phyloP scores from a whole-genome alignment of 2,329 filamentous ascomycete species.

The Verticillium dahliae region DNA sequence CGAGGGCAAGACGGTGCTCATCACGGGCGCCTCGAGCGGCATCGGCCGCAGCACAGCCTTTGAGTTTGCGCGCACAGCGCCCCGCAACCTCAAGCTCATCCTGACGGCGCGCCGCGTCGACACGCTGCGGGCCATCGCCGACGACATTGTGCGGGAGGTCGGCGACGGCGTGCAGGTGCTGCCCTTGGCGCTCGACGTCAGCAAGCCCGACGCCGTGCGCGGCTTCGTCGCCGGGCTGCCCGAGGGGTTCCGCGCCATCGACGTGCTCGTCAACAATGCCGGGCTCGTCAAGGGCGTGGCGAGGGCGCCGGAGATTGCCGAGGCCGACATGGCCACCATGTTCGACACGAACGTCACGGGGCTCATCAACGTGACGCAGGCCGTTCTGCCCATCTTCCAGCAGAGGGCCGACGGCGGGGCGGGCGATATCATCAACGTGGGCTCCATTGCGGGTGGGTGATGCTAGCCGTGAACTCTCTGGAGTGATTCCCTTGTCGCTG shows the following conservation, averaged over 20 bases:
- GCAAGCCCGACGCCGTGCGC: conserved; percentile 66
- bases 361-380: conserved; percentile 94
- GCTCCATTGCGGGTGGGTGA: conserved; percentile 68
- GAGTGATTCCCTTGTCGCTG: too few relatives aligned
- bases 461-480: too few relatives aligned
- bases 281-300: conserved; percentile 87
- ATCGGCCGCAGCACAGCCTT: conserved; percentile 81
- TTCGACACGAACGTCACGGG: conserved; percentile 91
- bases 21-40: conserved; percentile 89
- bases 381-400: conserved; percentile 76
- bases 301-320: conserved; percentile 73
- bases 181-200: conserved; percentile 81
- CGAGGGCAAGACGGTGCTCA: conserved; percentile 82
- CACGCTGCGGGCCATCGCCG: conserved; percentile 66
- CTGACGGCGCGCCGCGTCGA: conserved; percentile 85
- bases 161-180: conserved; percentile 76
- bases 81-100: conserved; percentile 73
- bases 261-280: conserved; percentile 93
- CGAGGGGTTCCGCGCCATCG: conserved; percentile 74
- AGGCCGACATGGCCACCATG: conserved; percentile 81
- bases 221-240: conserved; percentile 69
- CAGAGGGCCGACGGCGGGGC: conserved; percentile 65
- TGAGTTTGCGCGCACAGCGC: conserved; percentile 85
- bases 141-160: conserved; percentile 69
- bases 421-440: conserved; percentile 93